Evolutionary conservation across 2,329 filamentous ascomycete genomes (phyloP).

Genomic region (Calonectria pauciramosa): DNA sequence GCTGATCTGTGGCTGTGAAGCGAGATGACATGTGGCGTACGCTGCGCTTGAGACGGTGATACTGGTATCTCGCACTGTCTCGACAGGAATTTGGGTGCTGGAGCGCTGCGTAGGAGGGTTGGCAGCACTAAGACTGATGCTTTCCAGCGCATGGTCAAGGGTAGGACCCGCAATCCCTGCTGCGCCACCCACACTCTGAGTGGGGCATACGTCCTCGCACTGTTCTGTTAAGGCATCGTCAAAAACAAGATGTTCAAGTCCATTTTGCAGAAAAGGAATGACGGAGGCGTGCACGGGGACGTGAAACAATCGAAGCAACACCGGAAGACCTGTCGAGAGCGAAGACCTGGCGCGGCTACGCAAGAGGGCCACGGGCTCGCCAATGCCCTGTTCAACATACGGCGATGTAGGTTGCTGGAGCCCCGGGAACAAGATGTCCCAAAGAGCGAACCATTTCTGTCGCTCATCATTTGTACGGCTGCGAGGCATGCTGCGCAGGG

Average conservation of each 20-base stretch:
- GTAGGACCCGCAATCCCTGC: not conserved
- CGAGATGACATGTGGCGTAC: not conserved
- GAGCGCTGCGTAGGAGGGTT: not conserved
- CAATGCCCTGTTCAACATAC: not conserved
- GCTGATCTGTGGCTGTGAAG: not conserved
- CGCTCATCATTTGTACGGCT: not conserved
- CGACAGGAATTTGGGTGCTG: not conserved
- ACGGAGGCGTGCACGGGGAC: not conserved
- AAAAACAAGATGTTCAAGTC: not conserved
- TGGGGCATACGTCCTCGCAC: not conserved
- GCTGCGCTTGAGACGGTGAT: accelerated
- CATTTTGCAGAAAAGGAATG: not conserved
- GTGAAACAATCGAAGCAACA: not conserved
- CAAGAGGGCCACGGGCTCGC: not conserved
- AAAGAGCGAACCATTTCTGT: not conserved
- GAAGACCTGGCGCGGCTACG: not conserved
- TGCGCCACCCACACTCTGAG: not conserved
- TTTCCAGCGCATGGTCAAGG: not conserved
- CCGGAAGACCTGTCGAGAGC: not conserved
- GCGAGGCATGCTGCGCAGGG: not conserved
- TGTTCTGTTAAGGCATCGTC: not conserved
- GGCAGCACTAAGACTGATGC: no score
- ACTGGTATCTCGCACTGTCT: not conserved
- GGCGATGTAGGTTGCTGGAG: not conserved
- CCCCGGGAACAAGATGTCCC: not conserved